Percentiles rank a stretch among this genome's conserved stretches.
These are phyloP conservation scores for Pythium folliculosum DNA, from an alignment of 352 stramenopile species.

Conservation along the genomic window DNA sequence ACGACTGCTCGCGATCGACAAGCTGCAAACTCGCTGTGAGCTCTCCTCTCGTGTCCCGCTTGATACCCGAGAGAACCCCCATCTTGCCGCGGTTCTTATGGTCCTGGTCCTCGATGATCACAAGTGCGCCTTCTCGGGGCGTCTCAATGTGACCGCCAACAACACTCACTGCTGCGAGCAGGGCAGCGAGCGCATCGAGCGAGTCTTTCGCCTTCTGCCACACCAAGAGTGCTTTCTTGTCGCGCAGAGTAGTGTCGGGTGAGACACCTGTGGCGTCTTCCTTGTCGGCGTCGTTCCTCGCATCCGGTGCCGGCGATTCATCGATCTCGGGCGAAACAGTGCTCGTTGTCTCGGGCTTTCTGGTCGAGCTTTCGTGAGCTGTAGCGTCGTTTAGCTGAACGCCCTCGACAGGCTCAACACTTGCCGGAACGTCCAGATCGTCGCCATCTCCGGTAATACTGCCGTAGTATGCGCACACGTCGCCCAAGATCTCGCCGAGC, in stretches of 20 bases:
- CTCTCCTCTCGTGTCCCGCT: conserved; percentile 29
- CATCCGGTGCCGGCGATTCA: conserved; percentile 32
- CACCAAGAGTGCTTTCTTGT: conserved; percentile 68
- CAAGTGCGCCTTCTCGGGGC: conserved; percentile 64
- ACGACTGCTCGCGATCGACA: conserved; percentile 8
- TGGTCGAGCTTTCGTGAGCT: conserved; percentile 30
- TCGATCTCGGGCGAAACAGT: conserved; percentile 55
- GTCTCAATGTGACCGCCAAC: conserved; percentile 73
- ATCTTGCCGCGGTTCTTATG: conserved; percentile 41
- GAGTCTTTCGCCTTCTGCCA: conserved; percentile 82
- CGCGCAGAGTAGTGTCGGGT: conserved; percentile 29
- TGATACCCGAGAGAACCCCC: conserved; percentile 41
- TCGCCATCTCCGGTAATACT: conserved; percentile 35
- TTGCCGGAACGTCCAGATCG: conserved; percentile 20
- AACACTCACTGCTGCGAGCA: conserved; percentile 72
- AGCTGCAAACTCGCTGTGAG: conserved; percentile 27
- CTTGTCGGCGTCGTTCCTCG: conserved; percentile 10
- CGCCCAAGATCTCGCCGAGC: conserved; percentile 57
- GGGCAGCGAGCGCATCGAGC: conserved; percentile 49
- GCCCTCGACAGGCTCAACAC: conserved; percentile 14
- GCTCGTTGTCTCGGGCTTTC: conserved; percentile 62
- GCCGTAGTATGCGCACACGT: conserved; percentile 70
- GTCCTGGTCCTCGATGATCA: conserved; percentile 55
- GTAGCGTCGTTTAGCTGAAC: conserved; percentile 31
- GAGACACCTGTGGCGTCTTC: conserved; percentile 5